These are phyloP conservation scores for Lagerstroemia speciosa DNA, from an alignment of 345 rosid species.

Conservation along the genomic window DNA sequence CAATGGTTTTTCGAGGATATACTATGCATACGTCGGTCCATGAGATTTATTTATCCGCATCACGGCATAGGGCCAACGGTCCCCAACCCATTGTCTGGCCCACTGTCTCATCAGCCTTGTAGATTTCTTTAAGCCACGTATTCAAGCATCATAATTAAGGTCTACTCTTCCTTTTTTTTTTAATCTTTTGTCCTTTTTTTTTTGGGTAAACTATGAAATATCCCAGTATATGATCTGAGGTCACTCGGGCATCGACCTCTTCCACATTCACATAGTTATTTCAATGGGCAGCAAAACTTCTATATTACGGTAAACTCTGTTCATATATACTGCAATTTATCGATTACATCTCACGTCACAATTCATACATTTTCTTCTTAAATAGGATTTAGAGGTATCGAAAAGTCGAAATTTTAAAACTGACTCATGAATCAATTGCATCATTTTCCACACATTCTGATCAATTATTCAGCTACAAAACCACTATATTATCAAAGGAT, in stretches of 20 bases:
- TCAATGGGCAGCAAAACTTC: too few relatives aligned
- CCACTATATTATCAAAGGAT: too few relatives aligned
- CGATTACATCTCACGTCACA: too few relatives aligned
- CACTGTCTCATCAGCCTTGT: constrained; percentile 1
- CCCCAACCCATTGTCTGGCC: constrained; percentile 3
- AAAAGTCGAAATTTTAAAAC: background rate
- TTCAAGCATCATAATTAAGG: background rate
- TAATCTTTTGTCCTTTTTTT: too few relatives aligned
- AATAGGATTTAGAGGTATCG: background rate
- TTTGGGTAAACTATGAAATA: too few relatives aligned
- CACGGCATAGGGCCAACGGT: background rate
- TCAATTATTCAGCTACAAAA: background rate
- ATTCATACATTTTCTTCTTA: too few relatives aligned
- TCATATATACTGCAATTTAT: too few relatives aligned
- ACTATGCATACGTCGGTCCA: background rate
- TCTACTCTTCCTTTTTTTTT: background rate
- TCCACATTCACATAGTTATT: too few relatives aligned
- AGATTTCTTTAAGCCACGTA: constrained; percentile 2
- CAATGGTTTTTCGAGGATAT: too few relatives aligned
- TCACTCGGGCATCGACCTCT: background rate
- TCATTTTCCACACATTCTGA: background rate
- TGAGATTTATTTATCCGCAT: background rate
- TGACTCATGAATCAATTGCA: background rate
- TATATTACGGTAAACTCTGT: too few relatives aligned
- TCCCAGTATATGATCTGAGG: background rate